phyloP scores from a whole-genome alignment of 805 yeast genomes.

The Brettanomyces sp. region DNA sequence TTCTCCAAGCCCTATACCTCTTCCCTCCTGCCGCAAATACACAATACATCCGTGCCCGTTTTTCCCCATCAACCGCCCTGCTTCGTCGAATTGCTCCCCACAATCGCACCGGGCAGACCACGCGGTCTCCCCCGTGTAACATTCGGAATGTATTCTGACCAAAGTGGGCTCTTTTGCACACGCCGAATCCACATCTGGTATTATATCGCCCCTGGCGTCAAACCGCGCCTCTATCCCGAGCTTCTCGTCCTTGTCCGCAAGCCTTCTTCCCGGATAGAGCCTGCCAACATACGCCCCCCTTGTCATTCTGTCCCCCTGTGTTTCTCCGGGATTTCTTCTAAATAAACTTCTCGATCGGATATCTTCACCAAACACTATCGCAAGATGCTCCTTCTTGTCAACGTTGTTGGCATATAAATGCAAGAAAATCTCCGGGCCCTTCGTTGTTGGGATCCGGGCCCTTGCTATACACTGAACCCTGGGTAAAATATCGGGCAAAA shows the following conservation, averaged over 20 bases:
- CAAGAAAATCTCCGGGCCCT: slow-evolving; percentile 87
- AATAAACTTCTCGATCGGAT: slow-evolving; percentile 72
- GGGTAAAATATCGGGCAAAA: slow-evolving; percentile 54
- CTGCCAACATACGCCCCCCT: slow-evolving; percentile 95
- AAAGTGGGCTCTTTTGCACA: slow-evolving; percentile 35
- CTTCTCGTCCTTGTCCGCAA: slow-evolving; percentile 54
- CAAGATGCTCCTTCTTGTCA: slow-evolving; percentile 90
- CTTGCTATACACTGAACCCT: slow-evolving; percentile 80
- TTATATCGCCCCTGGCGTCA: slow-evolving; percentile 30
- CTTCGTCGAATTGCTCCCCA: slow-evolving; percentile 98
- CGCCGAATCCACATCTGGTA: slow-evolving; percentile 19
- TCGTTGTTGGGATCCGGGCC: slow-evolving; percentile 93
- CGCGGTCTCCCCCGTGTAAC: slow-evolving; percentile 98
- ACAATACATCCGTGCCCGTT: slow-evolving; percentile 91
- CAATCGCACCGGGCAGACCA: slow-evolving; percentile 99
- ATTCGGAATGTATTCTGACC: slow-evolving; percentile 91
- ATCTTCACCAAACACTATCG: slow-evolving; percentile 92
- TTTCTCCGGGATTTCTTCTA: slow-evolving; percentile 51
- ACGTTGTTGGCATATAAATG: slow-evolving; percentile 81
- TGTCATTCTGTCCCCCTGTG: slow-evolving; percentile 94
- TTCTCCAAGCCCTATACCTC: slow-evolving; percentile 98
- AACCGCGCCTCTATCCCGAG: slow-evolving; percentile 31
- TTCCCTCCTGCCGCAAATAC: slow-evolving; percentile 93
- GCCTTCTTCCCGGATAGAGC: slow-evolving; percentile 73
- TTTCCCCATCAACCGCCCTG: slow-evolving; percentile 85